Evolutionary conservation across 2,329 filamentous ascomycete species (phyloP).

Genomic region (Didymella pomorum): DNA sequence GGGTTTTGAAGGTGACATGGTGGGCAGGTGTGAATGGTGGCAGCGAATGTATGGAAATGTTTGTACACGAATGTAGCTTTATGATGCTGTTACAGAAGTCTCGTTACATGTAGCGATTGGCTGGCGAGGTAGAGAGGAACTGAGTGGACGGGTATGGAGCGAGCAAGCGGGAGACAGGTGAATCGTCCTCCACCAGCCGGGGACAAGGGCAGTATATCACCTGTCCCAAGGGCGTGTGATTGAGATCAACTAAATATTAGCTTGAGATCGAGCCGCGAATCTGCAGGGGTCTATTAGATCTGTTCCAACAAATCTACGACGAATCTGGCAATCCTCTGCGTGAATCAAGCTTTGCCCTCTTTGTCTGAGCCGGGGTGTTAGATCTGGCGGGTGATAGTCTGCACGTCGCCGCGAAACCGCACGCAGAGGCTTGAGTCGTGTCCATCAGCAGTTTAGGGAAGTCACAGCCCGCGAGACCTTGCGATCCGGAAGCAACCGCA

Average conservation of each 20-base stretch:
- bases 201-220: conserved; percentile 42
- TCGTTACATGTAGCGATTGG: conserved; percentile 20
- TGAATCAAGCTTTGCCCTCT: conserved; percentile 36
- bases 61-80: conserved; percentile 6
- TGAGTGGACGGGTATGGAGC: conserved; percentile 10
- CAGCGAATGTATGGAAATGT: conserved; percentile 7
- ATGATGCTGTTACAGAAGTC: conserved; percentile 10
- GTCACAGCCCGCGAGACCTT: conserved; percentile 28
- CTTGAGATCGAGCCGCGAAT: conserved; percentile 39
- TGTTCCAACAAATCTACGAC: conserved; percentile 35
- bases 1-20: conserved; percentile 66
- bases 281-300: conserved; percentile 37
- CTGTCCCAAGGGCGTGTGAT: conserved; percentile 38
- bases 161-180: conserved; percentile 13
- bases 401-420: conserved; percentile 25
- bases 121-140: neutral
- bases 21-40: conserved; percentile 13
- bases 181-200: conserved; percentile 24
- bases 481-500: conserved; percentile 33
- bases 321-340: conserved; percentile 39
- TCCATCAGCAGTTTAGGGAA: conserved; percentile 36
- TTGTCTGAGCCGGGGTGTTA: conserved; percentile 35
- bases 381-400: conserved; percentile 31
- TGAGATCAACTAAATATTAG: conserved; percentile 42
- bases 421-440: conserved; percentile 39